phyloP scores from a whole-genome alignment of 1,284 basidiomycete species.

The Afroboletus lepidellus region DNA sequence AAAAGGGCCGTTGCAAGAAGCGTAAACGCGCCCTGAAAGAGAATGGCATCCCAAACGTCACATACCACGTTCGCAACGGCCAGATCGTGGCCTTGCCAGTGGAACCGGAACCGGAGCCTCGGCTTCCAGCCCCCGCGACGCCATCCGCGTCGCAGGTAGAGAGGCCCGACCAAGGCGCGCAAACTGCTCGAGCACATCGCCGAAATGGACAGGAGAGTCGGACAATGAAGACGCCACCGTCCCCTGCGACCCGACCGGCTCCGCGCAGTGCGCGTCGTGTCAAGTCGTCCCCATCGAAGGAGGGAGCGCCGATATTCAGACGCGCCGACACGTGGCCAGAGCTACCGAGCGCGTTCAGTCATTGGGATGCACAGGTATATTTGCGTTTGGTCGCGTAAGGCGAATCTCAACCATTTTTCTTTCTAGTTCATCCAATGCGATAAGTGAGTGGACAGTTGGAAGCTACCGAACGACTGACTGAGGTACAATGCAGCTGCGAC shows the following conservation, averaged over 20 bases:
- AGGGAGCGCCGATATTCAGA: neutral
- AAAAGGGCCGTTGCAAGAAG: neutral
- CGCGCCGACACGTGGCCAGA: slow-evolving; percentile 15
- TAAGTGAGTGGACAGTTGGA: slow-evolving; percentile 19
- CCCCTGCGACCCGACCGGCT: neutral
- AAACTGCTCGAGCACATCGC: neutral
- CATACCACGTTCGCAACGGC: slow-evolving; percentile 19
- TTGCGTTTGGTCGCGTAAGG: neutral
- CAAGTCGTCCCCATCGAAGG: slow-evolving; percentile 3
- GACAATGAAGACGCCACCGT: neutral
- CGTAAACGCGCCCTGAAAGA: neutral
- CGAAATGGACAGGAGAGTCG: neutral
- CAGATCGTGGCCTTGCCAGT: slow-evolving; percentile 14
- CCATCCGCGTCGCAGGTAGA: neutral
- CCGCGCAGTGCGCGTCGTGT: neutral
- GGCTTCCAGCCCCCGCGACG: neutral
- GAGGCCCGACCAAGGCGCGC: neutral
- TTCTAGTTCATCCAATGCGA: slow-evolving; percentile 34
- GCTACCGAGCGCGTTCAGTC: slow-evolving; percentile 13
- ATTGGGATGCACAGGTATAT: slow-evolving; percentile 27
- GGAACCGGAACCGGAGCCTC: neutral
- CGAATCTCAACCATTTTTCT: neutral
- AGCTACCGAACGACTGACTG: neutral
- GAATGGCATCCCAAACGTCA: neutral
- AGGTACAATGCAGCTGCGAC: slow-evolving; percentile 29